A percentile compares a stretch with the other conserved stretches of the same genome.
Conservation (phyloP, 345 rosid genomes). For the Eutrema yunnanense region DNA sequence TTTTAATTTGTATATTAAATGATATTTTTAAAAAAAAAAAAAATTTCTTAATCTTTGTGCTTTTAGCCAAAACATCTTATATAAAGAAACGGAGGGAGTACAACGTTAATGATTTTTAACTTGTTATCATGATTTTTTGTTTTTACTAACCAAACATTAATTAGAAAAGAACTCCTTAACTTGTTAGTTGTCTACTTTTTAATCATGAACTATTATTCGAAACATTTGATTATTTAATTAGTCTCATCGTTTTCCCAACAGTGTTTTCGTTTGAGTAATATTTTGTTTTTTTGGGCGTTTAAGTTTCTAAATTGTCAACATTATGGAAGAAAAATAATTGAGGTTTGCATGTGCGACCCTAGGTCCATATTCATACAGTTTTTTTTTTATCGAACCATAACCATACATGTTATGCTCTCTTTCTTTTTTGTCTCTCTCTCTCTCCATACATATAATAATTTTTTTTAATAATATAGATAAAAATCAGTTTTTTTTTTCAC, state of each 20-base stretch:
- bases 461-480: background rate
- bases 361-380: background rate
- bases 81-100: no score
- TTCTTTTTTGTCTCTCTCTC: background rate
- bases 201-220: background rate
- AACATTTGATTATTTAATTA: background rate
- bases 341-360: conserved; percentile 27
- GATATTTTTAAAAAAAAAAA: no score
- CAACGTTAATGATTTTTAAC: no score
- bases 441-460: background rate
- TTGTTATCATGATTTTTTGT: no score
- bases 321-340: conserved; percentile 12
- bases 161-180: no score
- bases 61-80: no score
- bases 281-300: no score
- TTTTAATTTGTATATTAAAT: no score
- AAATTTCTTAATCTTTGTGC: no score
- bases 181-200: no score
- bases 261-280: background rate
- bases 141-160: no score
- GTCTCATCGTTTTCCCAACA: background rate
- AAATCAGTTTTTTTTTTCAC: background rate
- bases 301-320: background rate
- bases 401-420: background rate
- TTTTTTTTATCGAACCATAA: no score